Evolutionary conservation across 768 basidiomycete genomes (phyloP), one percentile per base, ranked within the genome.

Genomic region (Crucibulum laeve): DNA sequence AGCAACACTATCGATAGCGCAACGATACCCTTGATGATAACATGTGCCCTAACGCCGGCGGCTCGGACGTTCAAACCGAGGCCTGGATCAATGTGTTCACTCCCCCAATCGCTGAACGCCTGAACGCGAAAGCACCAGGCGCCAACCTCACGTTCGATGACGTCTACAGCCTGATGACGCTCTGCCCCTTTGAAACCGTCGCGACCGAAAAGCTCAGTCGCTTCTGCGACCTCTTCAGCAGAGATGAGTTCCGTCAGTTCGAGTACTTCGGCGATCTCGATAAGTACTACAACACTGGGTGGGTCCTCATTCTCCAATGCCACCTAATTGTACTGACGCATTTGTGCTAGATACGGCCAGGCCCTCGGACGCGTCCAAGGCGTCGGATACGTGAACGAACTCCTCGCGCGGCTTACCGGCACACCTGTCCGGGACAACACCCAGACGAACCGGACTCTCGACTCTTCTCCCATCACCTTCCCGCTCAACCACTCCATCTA

Each of bases 341-440:
- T 10, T 23, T 3, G 11, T 11, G 8, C 5, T 46, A 87, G 85
- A 17, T 76, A 87, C 46, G 88, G 89, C 3, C 78, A 80, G 47
- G 50, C 59, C 2, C 67, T 91, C 1, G 89, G 90, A 1, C 82
- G 68, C 4, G 79, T 90, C 5, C 87, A 89, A 57, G 89, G 90
- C 25, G 82, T 92, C 3, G 92, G 91, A 4, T 95, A 87, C 58
- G 70, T 88, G 55, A 92, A 91, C 58, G 91, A 94, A 64, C 76
- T 95, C n/a, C 59, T 94, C 17, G 87, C 89, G 0, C 79, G 93
- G 8, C 71, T 95, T 32, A 87, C 83, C 0, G 70, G 71, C 13
- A 61, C 58, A 13, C 76, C 80, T 1, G 84, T 89, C 23, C 58
- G 57, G 30, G 88, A 91, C 60, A 55, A 73, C 48, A 91, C 88